Conservation (phyloP, 345 rosid genomes). For the Salix exigua region DNA sequence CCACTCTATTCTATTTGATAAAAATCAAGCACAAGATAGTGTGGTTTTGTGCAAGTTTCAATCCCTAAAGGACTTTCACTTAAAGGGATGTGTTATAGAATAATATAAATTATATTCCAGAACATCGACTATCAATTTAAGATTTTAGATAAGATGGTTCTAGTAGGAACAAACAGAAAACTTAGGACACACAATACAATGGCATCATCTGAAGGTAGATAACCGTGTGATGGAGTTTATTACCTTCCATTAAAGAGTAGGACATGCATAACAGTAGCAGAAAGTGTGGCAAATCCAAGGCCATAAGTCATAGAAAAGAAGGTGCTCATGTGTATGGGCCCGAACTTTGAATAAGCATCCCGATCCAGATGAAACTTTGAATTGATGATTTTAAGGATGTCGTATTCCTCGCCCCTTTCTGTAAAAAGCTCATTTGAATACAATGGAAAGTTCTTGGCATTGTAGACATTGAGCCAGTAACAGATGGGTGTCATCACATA, state of each 20-base stretch:
- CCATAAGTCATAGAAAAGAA: constrained; percentile 77
- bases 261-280: constrained; percentile 67
- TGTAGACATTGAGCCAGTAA: constrained; percentile 60
- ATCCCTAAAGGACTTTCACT: too few species aligned
- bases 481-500: constrained; percentile 55
- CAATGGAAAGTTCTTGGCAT: constrained; percentile 68
- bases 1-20: too few species aligned
- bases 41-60: too few species aligned
- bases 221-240: constrained; percentile 14
- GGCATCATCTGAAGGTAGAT: constrained; percentile 44
- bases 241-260: constrained; percentile 48
- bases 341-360: constrained; percentile 39
- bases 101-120: too few species aligned
- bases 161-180: neutral
- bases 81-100: too few species aligned
- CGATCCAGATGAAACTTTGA: constrained; percentile 55
- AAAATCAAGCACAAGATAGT: too few species aligned
- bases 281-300: constrained; percentile 68
- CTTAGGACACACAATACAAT: constrained; percentile 32
- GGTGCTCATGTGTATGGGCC: constrained; percentile 57
- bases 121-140: too few species aligned
- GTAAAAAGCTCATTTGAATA: constrained; percentile 50
- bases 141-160: too few species aligned
- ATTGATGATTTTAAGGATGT: constrained; percentile 50
- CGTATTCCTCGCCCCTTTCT: constrained; percentile 46